Evolutionary conservation across 306 rosid genomes (phyloP).

Genomic region (Fragaria nilgerrensis): DNA sequence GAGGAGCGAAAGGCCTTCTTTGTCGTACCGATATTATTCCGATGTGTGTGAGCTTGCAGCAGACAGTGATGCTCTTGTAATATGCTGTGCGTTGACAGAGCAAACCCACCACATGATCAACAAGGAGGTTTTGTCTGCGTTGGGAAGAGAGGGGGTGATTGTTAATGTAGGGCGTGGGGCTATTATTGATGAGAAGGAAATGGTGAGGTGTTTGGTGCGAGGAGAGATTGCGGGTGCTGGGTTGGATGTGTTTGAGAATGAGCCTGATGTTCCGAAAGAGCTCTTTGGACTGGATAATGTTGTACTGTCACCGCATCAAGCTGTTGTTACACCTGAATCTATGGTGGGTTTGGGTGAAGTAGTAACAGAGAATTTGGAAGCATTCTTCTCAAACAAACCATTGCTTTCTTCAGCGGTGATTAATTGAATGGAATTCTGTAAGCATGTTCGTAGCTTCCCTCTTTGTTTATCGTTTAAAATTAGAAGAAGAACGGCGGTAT

Average conservation of each 20-base stretch:
- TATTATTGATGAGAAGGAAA: constrained; percentile 42
- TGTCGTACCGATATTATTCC: constrained; percentile 37
- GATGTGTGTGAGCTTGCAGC: constrained; percentile 42
- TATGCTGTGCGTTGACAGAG: constrained; percentile 34
- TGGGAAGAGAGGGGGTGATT: constrained; percentile 44
- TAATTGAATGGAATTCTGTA: neutral
- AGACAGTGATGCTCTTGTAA: constrained; percentile 29
- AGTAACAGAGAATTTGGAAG: constrained; percentile 27
- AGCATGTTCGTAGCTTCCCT: neutral
- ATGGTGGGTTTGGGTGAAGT: constrained; percentile 8
- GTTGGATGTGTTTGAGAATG: constrained; percentile 62
- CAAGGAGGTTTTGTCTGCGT: constrained; percentile 40
- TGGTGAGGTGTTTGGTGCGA: constrained; percentile 24
- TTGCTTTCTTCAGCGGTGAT: constrained; percentile 15
- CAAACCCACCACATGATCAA: constrained; percentile 28
- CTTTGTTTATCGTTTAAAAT: no score
- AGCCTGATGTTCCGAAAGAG: constrained; percentile 42
- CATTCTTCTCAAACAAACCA: constrained; percentile 32
- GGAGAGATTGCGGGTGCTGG: constrained; percentile 41
- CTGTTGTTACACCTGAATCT: constrained; percentile 8
- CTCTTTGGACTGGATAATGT: constrained; percentile 43
- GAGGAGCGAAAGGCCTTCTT: constrained; percentile 30
- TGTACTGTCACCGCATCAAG: constrained; percentile 34
- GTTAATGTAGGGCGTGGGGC: constrained; percentile 52
- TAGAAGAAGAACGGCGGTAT: no score